Conservation (phyloP, 2,329 filamentous ascomycete species). For the Dactylellina haptotyla region DNA sequence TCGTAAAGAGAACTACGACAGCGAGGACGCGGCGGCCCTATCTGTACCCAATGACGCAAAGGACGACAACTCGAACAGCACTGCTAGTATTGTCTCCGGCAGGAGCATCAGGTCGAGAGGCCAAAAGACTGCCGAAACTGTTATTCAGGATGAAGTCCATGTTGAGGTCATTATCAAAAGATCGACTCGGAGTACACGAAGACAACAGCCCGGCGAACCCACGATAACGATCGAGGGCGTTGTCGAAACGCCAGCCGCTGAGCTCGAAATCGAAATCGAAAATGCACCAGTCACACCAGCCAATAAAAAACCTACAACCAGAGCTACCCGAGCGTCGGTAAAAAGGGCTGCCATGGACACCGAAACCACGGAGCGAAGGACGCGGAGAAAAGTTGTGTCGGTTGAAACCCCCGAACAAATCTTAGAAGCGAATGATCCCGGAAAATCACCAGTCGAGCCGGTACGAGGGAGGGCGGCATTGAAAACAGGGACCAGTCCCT, state of each 20-base stretch:
- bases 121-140: slow-evolving; percentile 8
- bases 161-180: slow-evolving; percentile 41
- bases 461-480: neutral
- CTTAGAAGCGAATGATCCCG: neutral
- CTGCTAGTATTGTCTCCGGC: slow-evolving; percentile 10
- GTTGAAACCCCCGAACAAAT: slow-evolving; percentile 5
- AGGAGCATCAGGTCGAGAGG: slow-evolving; percentile 11
- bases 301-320: neutral
- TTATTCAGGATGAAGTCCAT: slow-evolving; percentile 29
- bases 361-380: neutral
- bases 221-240: neutral
- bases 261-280: neutral
- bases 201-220: slow-evolving; percentile 2
- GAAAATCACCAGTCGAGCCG: slow-evolving; percentile 13
- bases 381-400: slow-evolving; percentile 4
- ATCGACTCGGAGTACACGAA: slow-evolving; percentile 31
- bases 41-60: neutral
- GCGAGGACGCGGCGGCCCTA: neutral
- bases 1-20: slow-evolving; percentile 35
- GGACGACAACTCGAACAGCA: slow-evolving; percentile 18
- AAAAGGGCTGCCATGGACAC: neutral
- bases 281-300: neutral
- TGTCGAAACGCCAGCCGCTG: neutral
- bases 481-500: neutral
- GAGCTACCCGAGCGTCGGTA: neutral